Base-by-base conservation (phyloP, 1,139 yeast species). In the Magnusiomyces tetraspermus region DNA sequence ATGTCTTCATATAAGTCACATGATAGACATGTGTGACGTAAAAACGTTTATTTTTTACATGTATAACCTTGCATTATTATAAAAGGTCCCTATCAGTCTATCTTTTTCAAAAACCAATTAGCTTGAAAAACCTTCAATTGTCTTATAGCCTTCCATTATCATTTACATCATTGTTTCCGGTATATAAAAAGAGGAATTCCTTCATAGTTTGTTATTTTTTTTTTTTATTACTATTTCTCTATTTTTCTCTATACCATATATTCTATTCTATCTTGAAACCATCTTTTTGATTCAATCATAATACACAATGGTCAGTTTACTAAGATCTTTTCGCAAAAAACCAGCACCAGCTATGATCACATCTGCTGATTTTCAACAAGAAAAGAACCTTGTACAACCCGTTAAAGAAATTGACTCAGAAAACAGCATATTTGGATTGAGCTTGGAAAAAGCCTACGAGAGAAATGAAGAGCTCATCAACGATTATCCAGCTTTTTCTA, bases 351-450 rank as follows among this genome's bases (percentile, higher is more conserved):
- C 28, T 4, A 42, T 42, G 45, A 21, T 42, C n/a, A 42, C 45
- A 23, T 42, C 45, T 24, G 31, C 45, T 13, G 45, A 42, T 17
- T 24, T 23, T 13, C 38, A 33, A 33, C 17, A 33, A 33, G 31
- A 42, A 24, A 4, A 23, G n/a, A 23, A 24, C 17, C 38, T 33
- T 3, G 28, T 26, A 5, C 24, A 24, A 42, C 31, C 22, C 11
- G 5, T n/a, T 23, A 23, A 24, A 15, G 28, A 13, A 3, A 5
- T 8, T 17, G 4, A 11, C 10, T 21, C 36, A 2, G 33, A 45
- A 31, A 60, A 57, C 52, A 60, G 61, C 26, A 63, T 65, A 5
- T 66, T 66, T 57, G 66, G 65, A 3, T 42, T 59, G 48, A 52
- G 62, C 2, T 53, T 66, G 41, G 58, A 57, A 30, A 60, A 60